Base-by-base conservation (phyloP, 2,329 filamentous ascomycete genomes). In the Pseudocercospora cruenta region DNA sequence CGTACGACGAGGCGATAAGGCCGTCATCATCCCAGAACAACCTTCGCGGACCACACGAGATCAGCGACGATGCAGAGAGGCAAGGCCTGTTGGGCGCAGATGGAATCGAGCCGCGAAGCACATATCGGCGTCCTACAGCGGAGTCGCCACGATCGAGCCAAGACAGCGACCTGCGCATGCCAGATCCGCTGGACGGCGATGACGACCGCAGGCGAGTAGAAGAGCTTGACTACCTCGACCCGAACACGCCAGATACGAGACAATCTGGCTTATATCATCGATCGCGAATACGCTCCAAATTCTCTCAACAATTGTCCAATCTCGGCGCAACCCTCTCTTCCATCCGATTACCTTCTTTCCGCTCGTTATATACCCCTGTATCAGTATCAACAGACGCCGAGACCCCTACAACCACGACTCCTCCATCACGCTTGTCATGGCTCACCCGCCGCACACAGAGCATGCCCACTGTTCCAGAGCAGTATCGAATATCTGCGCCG, bases 201-300 rank as follows among this genome's bases (percentile, higher is more conserved):
- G 82, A 74, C 72, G 82, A 82, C 73, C 88, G 92, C 69, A 86
- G 90, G 71, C 92, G 95, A 80, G 90, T 98, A 82, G 88, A 96
- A 76, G 91, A 97, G 85, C 89, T 96, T 85, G 93, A 96, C 72
- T 87, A 96, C 49, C 87, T 93, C 73, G 93, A 96, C 71, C 77
- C 78, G 10, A 67, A 67, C 24, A 65, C 59, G 36, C 64, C 68
- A 16, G 72, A 73, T 58, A 66, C 70, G 31, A 62, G 70, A 62
- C 69, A 78, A 67, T 70, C 72, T 19, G 68, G 72, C 62, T 58
- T 75, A 65, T 76, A 76, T 60, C 75, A 77, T 57, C 74, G 75
- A 28, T 78, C 81, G 28, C 77, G 79, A 54, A 75, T 86, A 71
- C 77, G 82, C 63, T 78, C 78, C 68, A 82, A 81, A 63, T 83